Conservation (phyloP, 768 basidiomycete species). For the Mycena chlorophos region DNA sequence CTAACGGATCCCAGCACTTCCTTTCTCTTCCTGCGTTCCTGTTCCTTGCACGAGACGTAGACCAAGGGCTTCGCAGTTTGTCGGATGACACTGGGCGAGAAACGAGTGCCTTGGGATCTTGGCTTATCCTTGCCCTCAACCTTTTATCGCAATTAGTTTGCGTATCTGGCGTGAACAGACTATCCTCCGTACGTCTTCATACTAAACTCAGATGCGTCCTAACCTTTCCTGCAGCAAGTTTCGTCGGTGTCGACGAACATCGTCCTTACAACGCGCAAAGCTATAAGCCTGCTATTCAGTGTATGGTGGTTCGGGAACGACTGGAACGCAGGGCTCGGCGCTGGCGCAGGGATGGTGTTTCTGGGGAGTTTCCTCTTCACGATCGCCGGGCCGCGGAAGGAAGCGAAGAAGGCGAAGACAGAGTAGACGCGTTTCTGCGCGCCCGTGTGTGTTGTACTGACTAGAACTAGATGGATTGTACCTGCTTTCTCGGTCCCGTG, state of each 20-base stretch:
- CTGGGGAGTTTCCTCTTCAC: constrained; percentile 64
- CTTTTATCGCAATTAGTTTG: constrained; percentile 77
- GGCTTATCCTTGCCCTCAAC: constrained; percentile 61
- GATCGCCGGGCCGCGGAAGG: constrained; percentile 23
- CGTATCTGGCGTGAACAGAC: constrained; percentile 76
- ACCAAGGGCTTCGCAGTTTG: constrained; percentile 54
- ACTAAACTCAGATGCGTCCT: neutral
- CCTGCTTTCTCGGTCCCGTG: neutral
- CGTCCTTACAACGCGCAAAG: constrained; percentile 78
- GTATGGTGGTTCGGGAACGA: constrained; percentile 84
- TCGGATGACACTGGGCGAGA: constrained; percentile 33
- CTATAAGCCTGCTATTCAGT: constrained; percentile 74
- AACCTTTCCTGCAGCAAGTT: constrained; percentile 48
- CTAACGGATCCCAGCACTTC: constrained; percentile 54
- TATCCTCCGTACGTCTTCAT: constrained; percentile 64
- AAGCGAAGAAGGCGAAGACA: constrained; percentile 13
- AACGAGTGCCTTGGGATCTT: constrained; percentile 42
- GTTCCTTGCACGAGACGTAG: constrained; percentile 57
- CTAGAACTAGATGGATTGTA: neutral
- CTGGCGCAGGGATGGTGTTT: constrained; percentile 77
- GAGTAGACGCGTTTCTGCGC: too few species aligned
- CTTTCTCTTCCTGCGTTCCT: constrained; percentile 78
- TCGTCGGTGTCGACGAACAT: constrained; percentile 83
- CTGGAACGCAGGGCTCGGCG: constrained; percentile 62
- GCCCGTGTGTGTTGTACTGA: neutral